Conservation (phyloP, 495 filamentous ascomycete genomes). For the Neurospora discreta region DNA sequence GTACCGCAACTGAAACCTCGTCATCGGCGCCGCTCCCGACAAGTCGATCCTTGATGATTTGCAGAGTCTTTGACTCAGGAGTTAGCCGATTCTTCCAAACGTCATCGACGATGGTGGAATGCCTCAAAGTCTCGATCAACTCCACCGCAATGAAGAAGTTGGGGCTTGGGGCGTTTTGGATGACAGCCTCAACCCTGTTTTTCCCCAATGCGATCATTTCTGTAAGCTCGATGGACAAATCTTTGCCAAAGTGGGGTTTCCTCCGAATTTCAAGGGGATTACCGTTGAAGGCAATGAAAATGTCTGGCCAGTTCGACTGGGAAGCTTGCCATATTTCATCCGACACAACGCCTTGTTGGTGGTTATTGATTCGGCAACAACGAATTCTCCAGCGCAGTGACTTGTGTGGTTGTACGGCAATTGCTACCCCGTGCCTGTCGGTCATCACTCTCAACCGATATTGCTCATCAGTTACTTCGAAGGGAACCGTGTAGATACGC, state of each 20-base stretch:
- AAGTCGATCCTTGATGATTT: slow-evolving; percentile 41
- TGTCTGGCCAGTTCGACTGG: slow-evolving; percentile 52
- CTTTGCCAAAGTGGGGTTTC: slow-evolving; percentile 59
- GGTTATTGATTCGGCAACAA: slow-evolving; percentile 16
- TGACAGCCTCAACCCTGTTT: slow-evolving; percentile 48
- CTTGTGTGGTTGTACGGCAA: slow-evolving; percentile 8
- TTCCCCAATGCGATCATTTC: slow-evolving; percentile 34
- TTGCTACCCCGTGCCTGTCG: not conserved
- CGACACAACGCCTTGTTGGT: not conserved
- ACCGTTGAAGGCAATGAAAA: slow-evolving; percentile 60
- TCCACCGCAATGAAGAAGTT: slow-evolving; percentile 53
- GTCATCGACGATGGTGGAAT: slow-evolving; percentile 36
- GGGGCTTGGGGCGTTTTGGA: slow-evolving; percentile 27
- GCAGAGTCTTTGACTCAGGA: slow-evolving; percentile 26
- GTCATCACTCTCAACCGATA: slow-evolving; percentile 3
- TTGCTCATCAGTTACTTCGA: slow-evolving; percentile 24
- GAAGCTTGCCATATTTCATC: not conserved
- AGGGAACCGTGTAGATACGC: slow-evolving; percentile 20
- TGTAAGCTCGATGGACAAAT: slow-evolving; percentile 66
- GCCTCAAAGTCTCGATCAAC: slow-evolving; percentile 41
- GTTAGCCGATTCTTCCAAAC: slow-evolving; percentile 25
- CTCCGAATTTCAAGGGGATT: slow-evolving; percentile 45
- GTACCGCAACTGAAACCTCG: slow-evolving; percentile 52
- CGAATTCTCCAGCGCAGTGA: slow-evolving; percentile 30
- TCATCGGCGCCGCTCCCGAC: slow-evolving; percentile 40